phyloP scores from a whole-genome alignment of 257 asterid species.

The Parsonsia alboflavescens region DNA sequence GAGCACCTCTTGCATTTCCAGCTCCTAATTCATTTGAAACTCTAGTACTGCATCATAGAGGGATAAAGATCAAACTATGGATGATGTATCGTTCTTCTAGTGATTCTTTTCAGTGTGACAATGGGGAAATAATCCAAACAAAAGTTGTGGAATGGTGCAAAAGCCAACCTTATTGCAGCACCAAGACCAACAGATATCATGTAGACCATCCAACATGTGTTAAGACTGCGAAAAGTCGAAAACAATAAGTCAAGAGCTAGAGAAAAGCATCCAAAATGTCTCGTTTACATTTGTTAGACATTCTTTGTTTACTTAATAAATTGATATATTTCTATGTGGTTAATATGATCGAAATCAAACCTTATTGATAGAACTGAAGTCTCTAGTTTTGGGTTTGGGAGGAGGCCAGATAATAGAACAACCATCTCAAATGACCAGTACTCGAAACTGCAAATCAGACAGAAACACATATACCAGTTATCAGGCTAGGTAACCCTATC shows the following conservation, averaged over 20 bases:
- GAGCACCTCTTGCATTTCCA: constrained; percentile 44
- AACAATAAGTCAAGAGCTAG: neutral
- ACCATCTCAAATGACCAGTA: constrained; percentile 78
- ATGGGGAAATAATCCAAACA: neutral
- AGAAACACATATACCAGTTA: neutral
- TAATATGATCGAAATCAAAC: constrained; percentile 22
- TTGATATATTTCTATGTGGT: neutral
- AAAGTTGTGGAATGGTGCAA: neutral
- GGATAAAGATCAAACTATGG: neutral
- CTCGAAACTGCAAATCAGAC: constrained; percentile 42
- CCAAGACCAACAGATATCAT: constrained; percentile 75
- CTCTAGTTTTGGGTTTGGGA: constrained; percentile 65
- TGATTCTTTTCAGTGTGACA: neutral
- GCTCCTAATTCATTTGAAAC: constrained; percentile 74
- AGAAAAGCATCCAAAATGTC: neutral
- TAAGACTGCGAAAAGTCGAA: constrained; percentile 44
- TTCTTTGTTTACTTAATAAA: neutral
- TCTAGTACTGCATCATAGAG: constrained; percentile 41
- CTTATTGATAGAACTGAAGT: constrained; percentile 71
- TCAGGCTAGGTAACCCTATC: neutral
- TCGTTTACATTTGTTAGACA: neutral
- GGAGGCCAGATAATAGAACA: constrained; percentile 63
- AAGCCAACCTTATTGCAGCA: constrained; percentile 60
- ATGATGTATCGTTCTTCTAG: neutral
- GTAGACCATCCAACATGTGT: constrained; percentile 71